Conservation (phyloP, 139 green algal species). For the Haematococcus sp. region DNA sequence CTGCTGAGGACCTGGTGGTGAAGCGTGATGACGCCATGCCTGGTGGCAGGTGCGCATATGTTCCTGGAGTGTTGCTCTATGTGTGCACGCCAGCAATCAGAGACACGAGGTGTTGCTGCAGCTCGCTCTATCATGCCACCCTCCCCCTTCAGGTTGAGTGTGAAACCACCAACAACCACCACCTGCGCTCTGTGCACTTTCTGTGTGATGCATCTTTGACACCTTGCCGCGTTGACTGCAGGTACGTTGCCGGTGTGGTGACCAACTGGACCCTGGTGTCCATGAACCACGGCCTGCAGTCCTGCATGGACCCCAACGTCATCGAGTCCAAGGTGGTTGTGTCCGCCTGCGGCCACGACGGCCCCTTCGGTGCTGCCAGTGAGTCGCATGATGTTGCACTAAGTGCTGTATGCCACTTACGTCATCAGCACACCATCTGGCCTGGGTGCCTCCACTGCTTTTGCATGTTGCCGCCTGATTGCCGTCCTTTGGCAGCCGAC, state of each 20-base stretch:
- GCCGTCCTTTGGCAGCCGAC: too few species aligned
- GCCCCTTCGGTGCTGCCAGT: conserved; percentile 86
- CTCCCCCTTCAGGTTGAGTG: too few species aligned
- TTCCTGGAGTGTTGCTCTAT: too few species aligned
- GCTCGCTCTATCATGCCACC: too few species aligned
- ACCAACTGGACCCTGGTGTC: conserved; percentile 98
- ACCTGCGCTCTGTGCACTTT: too few species aligned
- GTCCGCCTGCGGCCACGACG: conserved; percentile 90
- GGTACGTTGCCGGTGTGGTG: conserved; percentile 83
- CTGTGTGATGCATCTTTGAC: too few species aligned
- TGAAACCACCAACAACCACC: too few species aligned
- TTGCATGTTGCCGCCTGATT: too few species aligned
- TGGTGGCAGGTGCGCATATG: conserved; percentile 21
- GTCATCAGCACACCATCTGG: too few species aligned
- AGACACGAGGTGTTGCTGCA: too few species aligned
- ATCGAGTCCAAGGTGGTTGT: conserved; percentile 91
- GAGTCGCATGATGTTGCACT: conserved; percentile 13
- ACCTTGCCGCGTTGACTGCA: too few species aligned
- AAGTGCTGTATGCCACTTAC: neutral
- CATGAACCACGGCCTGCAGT: conserved; percentile 92
- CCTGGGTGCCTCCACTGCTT: too few species aligned
- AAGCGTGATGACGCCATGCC: conserved; percentile 41
- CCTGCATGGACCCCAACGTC: conserved; percentile 96
- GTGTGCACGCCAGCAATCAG: neutral
- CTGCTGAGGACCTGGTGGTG: conserved; percentile 75